phyloP scores from a whole-genome alignment of 2,329 filamentous ascomycete genomes.

The Aspergillus sclerotialis region DNA sequence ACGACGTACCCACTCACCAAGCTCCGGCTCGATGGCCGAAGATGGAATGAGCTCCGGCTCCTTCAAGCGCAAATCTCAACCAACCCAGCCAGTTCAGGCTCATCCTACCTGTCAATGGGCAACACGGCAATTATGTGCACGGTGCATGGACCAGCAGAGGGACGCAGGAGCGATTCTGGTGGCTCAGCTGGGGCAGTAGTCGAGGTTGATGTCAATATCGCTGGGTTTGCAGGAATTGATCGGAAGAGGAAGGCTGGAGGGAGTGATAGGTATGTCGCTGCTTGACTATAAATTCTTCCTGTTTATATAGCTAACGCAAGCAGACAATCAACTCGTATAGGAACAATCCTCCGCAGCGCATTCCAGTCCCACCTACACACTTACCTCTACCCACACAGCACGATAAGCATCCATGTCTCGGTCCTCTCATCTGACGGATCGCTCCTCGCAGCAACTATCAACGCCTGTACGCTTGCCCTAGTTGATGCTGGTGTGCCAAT shows the following conservation, averaged over 20 bases:
- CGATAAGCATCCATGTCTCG: slow-evolving; percentile 75
- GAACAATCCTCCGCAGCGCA: slow-evolving; percentile 66
- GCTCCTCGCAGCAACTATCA: slow-evolving; percentile 80
- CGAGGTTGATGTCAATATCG: slow-evolving; percentile 73
- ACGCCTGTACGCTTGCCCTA: slow-evolving; percentile 83
- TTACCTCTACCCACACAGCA: slow-evolving; percentile 80
- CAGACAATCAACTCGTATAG: slow-evolving; percentile 60
- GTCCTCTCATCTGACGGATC: slow-evolving; percentile 87
- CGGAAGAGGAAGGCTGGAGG: slow-evolving; percentile 64
- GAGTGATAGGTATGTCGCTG: slow-evolving; percentile 65
- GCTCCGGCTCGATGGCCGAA: slow-evolving; percentile 71
- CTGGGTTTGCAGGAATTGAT: slow-evolving; percentile 82
- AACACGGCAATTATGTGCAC: slow-evolving; percentile 97
- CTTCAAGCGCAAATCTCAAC: slow-evolving; percentile 85
- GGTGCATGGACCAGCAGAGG: slow-evolving; percentile 76
- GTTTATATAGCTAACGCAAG: slow-evolving; percentile 1
- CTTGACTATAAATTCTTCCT: background rate
- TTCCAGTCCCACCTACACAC: slow-evolving; percentile 74
- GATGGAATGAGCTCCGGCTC: slow-evolving; percentile 94
- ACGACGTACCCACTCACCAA: slow-evolving; percentile 84
- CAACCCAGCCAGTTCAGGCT: slow-evolving; percentile 86
- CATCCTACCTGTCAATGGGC: slow-evolving; percentile 90
- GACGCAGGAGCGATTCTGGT: slow-evolving; percentile 43
- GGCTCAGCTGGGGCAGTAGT: slow-evolving; percentile 57
- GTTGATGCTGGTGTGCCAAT: slow-evolving; percentile 95